These are phyloP conservation scores for Fraxinus baroniana DNA, from an alignment of 305 asterid genomes.

Conservation along the genomic window DNA sequence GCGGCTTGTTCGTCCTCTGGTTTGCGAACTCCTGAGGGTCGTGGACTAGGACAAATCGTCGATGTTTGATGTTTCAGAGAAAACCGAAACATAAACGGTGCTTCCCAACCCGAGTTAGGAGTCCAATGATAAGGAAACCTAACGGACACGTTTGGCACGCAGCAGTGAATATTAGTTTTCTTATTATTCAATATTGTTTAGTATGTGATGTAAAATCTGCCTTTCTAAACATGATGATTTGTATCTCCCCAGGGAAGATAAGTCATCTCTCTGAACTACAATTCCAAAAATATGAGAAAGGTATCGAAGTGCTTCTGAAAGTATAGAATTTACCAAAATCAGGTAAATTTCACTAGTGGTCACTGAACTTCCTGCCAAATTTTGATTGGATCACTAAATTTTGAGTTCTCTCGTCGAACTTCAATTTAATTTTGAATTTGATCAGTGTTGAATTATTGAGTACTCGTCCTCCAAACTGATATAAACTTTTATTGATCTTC, in stretches of 20 bases:
- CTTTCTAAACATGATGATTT: not conserved
- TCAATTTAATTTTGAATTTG: not conserved
- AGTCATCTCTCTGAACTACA: not conserved
- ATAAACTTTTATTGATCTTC: not conserved
- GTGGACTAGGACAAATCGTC: not conserved
- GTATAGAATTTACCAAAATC: not conserved
- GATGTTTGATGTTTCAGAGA: not conserved
- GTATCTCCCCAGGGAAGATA: not conserved
- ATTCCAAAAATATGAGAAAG: not conserved
- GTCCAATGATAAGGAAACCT: not conserved
- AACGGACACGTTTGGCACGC: not conserved
- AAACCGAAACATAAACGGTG: not conserved
- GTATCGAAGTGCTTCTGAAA: not conserved
- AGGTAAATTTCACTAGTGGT: not conserved
- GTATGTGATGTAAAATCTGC: not conserved
- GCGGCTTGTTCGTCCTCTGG: not conserved
- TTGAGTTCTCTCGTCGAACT: not conserved
- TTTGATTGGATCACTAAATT: not conserved
- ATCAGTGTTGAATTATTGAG: not conserved
- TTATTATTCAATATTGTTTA: constrained; percentile 12
- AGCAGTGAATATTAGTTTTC: not conserved
- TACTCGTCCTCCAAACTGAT: not conserved
- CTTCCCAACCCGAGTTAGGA: not conserved
- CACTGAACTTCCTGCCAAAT: not conserved
- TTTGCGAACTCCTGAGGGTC: not conserved